phyloP scores from a whole-genome alignment of 768 basidiomycete genomes.

The Boletus bicolor region DNA sequence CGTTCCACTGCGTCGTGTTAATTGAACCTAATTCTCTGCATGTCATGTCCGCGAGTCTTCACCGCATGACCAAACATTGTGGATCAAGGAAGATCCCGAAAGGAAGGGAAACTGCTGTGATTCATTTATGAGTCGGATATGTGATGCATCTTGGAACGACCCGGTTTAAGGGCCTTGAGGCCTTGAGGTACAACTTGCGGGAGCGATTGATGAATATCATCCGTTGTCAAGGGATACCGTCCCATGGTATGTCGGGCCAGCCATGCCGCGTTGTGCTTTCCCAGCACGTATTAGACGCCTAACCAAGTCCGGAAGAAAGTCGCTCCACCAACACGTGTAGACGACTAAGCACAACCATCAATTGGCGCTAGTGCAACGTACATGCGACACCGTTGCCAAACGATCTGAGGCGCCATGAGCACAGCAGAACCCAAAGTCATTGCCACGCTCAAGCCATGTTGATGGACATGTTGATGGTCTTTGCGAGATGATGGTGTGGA shows the following conservation, averaged over 20 bases:
- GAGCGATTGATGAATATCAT: not conserved
- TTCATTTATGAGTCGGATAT: not conserved
- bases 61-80: not conserved
- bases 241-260: not conserved
- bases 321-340: conserved; percentile 1
- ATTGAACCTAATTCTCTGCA: not conserved
- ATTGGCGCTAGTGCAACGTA: not conserved
- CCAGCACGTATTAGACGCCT: not conserved
- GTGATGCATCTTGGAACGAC: not conserved
- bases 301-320: not conserved
- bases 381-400: not conserved
- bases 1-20: not conserved
- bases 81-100: not conserved
- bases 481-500: not conserved
- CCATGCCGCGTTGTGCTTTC: not conserved
- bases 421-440: not conserved
- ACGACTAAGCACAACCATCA: not conserved
- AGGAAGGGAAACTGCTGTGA: not conserved
- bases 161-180: not conserved
- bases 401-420: not conserved
- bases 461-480: not conserved
- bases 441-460: not conserved
- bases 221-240: not conserved
- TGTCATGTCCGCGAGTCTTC: not conserved
- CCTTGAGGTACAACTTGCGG: not conserved